Evolutionary conservation across 768 basidiomycete species (phyloP), one percentile per base, ranked within the genome.

Genomic region (Russula virescens): DNA sequence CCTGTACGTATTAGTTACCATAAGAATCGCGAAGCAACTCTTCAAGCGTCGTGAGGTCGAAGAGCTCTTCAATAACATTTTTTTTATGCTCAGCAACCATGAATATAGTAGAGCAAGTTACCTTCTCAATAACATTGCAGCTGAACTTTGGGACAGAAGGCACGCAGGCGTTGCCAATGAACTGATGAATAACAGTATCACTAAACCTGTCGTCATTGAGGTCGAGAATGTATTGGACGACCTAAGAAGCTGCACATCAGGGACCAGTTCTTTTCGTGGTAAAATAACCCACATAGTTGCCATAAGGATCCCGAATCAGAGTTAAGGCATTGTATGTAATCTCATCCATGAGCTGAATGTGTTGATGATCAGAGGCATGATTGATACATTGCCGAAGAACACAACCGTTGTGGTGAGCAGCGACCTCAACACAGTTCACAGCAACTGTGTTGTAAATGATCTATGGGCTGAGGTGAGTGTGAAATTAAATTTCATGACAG

Each of bases 381-480:
- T 99, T 97, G 70, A 99, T 91, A 75, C 95, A 98, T 63, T 97
- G 85, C 75, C 98, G 97, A 48, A 99, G 80, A 58, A 99, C 97
- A 74, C 97, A 99, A 75, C 97, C 97, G 71, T 99, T 97, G 65
- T 94, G 89, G 71, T 96, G 93, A 49, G 93, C 95, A 16, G 97
- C 97, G 66, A 99, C 97, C 76, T 99, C 97, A 57, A 99, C 94
- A 70, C 97, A 97, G 76, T 98, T 98, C 38, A 92, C 91, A 26
- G 97, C 97, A 40, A 99, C 96, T 61, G 97, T 96, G 70, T 98
- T 98, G 77, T 98, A 99, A 70, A 99, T 99, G 78, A 98, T 98
- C 89, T 94, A 64, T 57, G 34, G 9, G 21, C 49, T 35, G 19
- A 58, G 16, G 14, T 58, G 45, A 64, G 43, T 34, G 8, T 19